phyloP scores from a whole-genome alignment of 2,329 filamentous ascomycete species.

The Bipolaris victoriae region DNA sequence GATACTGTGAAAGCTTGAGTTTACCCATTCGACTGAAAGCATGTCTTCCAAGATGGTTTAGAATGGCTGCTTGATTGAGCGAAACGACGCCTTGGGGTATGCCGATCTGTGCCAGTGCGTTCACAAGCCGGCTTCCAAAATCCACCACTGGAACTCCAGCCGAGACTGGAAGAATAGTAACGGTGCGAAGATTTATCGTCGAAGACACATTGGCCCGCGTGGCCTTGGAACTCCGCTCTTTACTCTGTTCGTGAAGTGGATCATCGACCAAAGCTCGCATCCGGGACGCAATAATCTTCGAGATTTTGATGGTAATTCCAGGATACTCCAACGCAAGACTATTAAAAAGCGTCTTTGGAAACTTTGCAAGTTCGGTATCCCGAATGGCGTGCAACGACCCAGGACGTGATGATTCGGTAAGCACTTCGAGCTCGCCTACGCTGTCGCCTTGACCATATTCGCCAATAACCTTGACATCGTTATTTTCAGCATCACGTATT shows the following conservation, averaged over 20 bases:
- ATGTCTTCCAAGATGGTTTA: conserved; percentile 93
- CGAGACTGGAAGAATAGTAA: conserved; percentile 89
- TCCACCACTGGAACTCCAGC: conserved; percentile 92
- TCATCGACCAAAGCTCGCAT: conserved; percentile 91
- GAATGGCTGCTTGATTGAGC: conserved; percentile 88
- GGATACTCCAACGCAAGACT: conserved; percentile 96
- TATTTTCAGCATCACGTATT: conserved; percentile 80
- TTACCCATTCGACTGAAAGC: conserved; percentile 98
- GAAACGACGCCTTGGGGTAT: conserved; percentile 88
- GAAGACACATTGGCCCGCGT: conserved; percentile 73
- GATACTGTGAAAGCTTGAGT: conserved; percentile 90
- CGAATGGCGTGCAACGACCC: conserved; percentile 94
- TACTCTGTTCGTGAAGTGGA: conserved; percentile 69
- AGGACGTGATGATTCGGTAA: conserved; percentile 90
- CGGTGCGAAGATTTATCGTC: conserved; percentile 88
- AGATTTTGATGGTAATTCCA: conserved; percentile 98
- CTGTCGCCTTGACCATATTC: conserved; percentile 98
- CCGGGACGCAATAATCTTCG: conserved; percentile 94
- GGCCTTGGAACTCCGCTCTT: conserved; percentile 65
- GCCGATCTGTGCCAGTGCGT: conserved; percentile 86
- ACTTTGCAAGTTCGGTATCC: conserved; percentile 94
- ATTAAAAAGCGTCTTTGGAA: conserved; percentile 95
- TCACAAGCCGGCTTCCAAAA: conserved; percentile 87
- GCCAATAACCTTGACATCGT: conserved; percentile 82
- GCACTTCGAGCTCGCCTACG: conserved; percentile 93